Evolutionary conservation across 805 yeast genomes (phyloP).

Genomic region (Saturnispora saitoi): DNA sequence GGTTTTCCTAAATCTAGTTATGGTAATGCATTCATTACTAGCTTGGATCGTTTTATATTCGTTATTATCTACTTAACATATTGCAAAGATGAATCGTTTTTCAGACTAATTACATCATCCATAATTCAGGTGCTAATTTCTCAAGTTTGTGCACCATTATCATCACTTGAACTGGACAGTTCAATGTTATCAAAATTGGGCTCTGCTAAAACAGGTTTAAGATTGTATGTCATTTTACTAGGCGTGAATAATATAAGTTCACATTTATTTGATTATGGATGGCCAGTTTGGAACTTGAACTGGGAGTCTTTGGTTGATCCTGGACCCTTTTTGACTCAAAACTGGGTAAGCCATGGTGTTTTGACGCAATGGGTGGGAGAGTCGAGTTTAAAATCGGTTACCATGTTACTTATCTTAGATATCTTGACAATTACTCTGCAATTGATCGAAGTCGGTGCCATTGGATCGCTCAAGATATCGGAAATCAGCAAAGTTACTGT

Average conservation of each 20-base stretch:
- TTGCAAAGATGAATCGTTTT: not conserved
- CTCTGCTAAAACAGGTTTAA: slow-evolving; percentile 1
- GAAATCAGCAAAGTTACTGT: not conserved
- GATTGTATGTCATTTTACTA: slow-evolving; percentile 2
- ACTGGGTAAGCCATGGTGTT: not conserved
- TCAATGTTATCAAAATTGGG: not conserved
- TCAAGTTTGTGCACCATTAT: not conserved
- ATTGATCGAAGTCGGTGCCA: not conserved
- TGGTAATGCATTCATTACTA: not conserved
- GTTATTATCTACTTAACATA: not conserved
- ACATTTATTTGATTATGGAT: not conserved
- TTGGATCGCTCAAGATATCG: not conserved
- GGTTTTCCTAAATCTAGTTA: not conserved
- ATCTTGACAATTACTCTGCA: not conserved
- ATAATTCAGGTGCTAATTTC: not conserved
- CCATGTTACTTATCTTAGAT: not conserved
- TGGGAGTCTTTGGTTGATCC: not conserved
- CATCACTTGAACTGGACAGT: not conserved
- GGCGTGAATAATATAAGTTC: not conserved
- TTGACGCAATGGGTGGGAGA: slow-evolving; percentile 6
- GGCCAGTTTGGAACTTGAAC: not conserved
- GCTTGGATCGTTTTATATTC: not conserved
- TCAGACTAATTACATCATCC: not conserved
- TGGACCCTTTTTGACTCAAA: not conserved
- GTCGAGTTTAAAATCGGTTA: not conserved